Conservation (phyloP, 2,329 filamentous ascomycete genomes). For the Sarocladium strictum region DNA sequence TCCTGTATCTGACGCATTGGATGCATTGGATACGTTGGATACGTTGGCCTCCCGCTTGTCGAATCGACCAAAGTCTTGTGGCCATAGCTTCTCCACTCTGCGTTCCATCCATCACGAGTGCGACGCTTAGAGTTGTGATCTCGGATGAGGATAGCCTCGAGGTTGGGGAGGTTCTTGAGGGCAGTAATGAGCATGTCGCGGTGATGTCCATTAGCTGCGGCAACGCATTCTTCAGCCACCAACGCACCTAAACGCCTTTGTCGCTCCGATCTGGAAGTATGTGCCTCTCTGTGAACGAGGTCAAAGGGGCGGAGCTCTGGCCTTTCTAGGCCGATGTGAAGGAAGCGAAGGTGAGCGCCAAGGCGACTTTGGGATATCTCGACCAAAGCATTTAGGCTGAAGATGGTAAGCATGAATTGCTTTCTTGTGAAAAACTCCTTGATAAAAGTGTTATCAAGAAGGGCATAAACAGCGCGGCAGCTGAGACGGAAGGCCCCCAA, state of each 20-base stretch:
- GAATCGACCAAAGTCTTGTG: slow-evolving; percentile 20
- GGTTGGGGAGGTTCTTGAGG: slow-evolving; percentile 46
- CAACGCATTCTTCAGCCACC: background rate
- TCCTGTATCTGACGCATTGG: too few species aligned
- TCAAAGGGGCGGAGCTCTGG: background rate
- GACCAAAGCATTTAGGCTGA: slow-evolving; percentile 49
- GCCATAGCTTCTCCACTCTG: slow-evolving; percentile 51
- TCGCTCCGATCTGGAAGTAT: slow-evolving; percentile 7
- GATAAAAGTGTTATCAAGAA: slow-evolving; percentile 49
- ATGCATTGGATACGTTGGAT: too few species aligned
- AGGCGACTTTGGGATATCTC: slow-evolving; percentile 45
- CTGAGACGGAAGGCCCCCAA: slow-evolving; percentile 48
- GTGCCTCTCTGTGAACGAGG: background rate
- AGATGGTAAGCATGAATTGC: slow-evolving; percentile 57
- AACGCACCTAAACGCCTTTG: background rate
- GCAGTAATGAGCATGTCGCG: slow-evolving; percentile 50
- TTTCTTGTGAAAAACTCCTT: slow-evolving; percentile 59
- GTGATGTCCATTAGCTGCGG: slow-evolving; percentile 36
- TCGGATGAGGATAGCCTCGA: slow-evolving; percentile 51
- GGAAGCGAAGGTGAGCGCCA: slow-evolving; percentile 24
- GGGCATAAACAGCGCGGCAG: slow-evolving; percentile 48
- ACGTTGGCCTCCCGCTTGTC: slow-evolving; percentile 22
- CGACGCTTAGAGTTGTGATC: slow-evolving; percentile 49
- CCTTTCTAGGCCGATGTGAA: slow-evolving; percentile 15
- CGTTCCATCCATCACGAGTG: slow-evolving; percentile 37